Conservation (phyloP, 2,329 filamentous ascomycete species). For the Botrytis medusae region DNA sequence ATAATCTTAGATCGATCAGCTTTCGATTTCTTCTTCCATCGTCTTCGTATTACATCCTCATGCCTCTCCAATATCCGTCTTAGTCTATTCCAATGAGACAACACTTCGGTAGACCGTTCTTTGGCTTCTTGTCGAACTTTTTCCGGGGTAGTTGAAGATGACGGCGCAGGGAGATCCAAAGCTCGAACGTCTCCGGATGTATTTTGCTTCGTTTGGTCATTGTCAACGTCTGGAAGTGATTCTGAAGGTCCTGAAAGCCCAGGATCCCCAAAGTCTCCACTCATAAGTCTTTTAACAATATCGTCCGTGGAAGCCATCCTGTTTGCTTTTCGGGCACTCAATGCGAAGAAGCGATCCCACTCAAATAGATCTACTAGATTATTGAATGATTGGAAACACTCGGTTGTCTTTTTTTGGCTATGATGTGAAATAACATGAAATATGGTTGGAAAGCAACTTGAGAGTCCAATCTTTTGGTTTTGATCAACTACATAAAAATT, state of each 20-base stretch:
- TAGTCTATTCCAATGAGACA: constrained; percentile 25
- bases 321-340: not conserved
- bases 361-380: not conserved
- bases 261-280: no score
- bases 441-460: not conserved
- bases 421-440: not conserved
- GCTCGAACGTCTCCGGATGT: not conserved
- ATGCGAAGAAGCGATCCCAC: not conserved
- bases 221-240: not conserved
- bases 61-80: constrained; percentile 49
- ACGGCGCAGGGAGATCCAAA: not conserved
- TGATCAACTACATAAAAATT: not conserved
- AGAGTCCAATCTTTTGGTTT: no score
- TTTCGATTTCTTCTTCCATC: constrained; percentile 55
- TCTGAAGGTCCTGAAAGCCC: not conserved
- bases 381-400: not conserved
- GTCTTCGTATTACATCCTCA: constrained; percentile 51
- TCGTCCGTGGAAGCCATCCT: not conserved
- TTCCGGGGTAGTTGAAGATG: constrained; percentile 9
- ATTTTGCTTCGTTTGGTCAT: no score
- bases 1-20: constrained; percentile 49
- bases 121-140: constrained; percentile 23
- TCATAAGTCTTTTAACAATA: not conserved
- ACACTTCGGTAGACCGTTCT: constrained; percentile 20
- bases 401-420: not conserved